Base-by-base conservation (phyloP, 805 yeast genomes). In the Ogataea naganishii region DNA sequence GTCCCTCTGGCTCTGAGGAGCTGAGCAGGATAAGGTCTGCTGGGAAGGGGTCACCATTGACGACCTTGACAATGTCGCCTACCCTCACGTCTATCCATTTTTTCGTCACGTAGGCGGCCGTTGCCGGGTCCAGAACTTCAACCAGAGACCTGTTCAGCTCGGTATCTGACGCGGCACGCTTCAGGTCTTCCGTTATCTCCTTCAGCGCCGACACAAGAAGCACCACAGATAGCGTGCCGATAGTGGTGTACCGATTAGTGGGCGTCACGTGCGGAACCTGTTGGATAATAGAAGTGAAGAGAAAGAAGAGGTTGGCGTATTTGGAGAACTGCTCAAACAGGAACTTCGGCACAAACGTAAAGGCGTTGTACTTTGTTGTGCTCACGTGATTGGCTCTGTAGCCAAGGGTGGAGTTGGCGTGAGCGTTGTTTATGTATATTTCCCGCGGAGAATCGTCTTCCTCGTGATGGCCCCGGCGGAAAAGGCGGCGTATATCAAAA, bases 251-350 rank as follows among this genome's bases (percentile, higher is more conserved):
- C 56, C 96, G 62, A 58, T 92, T 92, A 0, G 97, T 92, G 9
- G 99, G 99, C 1, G 96, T 76, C 4, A 92, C 97, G 39, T 79
- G 72, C 4, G 99, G 99, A 9, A 92, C 97, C 54, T 92, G 99
- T 60, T 92, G 99, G 43, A 92, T 89, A 22, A 73, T 67, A 2
- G 96, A 81, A 0, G 99, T 92, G 60, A 84, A 83, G 30, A 92
- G 61, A 54, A 92, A 92, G 59, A 92, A 92, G 53, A 92, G 62
- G 51, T 92, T 92, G 8, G 99, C 96, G 52, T 92, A 94, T 56
- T 89, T 92, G 38, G 96, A 83, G 57, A 92, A 94, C 57, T 92
- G 98, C 61, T 92, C 98, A 46, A 86, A 85, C 39, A 92, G 58
- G 50, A 92, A 92, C 56, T 94, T 94, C 14, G 98, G 98, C 28